Evolutionary conservation across 106 monocot genomes (phyloP).

Genomic region (Dactylorhiza incarnata): DNA sequence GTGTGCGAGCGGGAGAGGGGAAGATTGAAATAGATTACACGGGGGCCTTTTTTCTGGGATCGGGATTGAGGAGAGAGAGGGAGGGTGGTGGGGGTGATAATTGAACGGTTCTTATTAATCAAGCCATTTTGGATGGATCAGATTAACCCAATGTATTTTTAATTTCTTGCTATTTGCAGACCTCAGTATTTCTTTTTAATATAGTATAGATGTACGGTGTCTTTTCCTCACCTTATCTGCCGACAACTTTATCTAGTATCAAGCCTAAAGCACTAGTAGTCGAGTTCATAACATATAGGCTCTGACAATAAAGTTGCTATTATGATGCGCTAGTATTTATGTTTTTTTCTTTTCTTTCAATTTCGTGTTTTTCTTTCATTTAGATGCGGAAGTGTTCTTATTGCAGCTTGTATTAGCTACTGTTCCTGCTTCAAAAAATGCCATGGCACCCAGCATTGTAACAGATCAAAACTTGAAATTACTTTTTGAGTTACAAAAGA

Average conservation of each 20-base stretch:
- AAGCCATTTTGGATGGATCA: no score
- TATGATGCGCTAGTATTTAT: not conserved
- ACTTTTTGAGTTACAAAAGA: slow-evolving; percentile 88
- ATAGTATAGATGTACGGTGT: no score
- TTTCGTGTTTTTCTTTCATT: not conserved
- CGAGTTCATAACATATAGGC: not conserved
- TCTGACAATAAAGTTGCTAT: not conserved
- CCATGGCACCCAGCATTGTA: slow-evolving; percentile 47
- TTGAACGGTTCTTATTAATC: no score
- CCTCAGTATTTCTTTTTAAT: no score
- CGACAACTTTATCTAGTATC: not conserved
- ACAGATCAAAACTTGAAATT: slow-evolving; percentile 72
- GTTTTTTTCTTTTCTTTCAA: not conserved
- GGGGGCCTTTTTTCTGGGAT: no score
- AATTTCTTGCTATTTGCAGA: no score
- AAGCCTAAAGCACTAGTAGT: not conserved
- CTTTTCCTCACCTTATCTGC: no score
- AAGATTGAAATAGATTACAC: no score
- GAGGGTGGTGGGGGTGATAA: no score
- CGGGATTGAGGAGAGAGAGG: no score
- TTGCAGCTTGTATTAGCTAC: slow-evolving; percentile 76
- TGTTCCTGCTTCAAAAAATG: slow-evolving; percentile 31
- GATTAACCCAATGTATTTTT: no score
- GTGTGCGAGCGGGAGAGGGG: no score
- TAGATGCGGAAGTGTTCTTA: not conserved